Percentiles rank a stretch among this genome's conserved stretches.
phyloP scores from a whole-genome alignment of 2,329 filamentous ascomycete genomes.

The Cadophora luteo-olivacea region DNA sequence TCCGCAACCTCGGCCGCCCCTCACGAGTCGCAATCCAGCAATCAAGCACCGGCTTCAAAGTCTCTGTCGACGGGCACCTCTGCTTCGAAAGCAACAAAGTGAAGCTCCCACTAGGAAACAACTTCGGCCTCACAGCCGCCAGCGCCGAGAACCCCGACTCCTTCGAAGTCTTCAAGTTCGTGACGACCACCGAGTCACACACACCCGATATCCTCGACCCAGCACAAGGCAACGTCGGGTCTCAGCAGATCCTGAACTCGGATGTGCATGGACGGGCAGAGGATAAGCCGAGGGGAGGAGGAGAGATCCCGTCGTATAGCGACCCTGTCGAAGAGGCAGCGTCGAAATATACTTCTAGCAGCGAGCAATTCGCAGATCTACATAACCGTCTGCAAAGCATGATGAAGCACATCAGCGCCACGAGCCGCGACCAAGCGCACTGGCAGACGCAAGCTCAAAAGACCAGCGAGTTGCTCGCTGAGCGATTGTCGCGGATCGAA shows the following conservation, averaged over 20 bases:
- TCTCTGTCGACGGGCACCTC: constrained; percentile 77
- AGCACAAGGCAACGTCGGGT: background rate
- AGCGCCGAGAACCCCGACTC: constrained; percentile 93
- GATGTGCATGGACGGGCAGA: constrained; percentile 34
- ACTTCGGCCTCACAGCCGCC: constrained; percentile 85
- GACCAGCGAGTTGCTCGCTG: constrained; percentile 46
- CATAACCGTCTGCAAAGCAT: constrained; percentile 81
- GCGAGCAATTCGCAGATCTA: constrained; percentile 79
- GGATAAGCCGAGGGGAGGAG: constrained; percentile 44
- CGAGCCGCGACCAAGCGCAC: constrained; percentile 63
- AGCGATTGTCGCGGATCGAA: constrained; percentile 32
- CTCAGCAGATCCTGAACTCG: constrained; percentile 46
- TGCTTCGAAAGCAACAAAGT: constrained; percentile 89
- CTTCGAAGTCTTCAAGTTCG: constrained; percentile 90
- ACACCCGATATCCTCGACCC: constrained; percentile 41
- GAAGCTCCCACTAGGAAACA: constrained; percentile 78
- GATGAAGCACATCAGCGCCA: constrained; percentile 69
- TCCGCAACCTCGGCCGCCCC: constrained; percentile 88
- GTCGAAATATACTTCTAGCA: constrained; percentile 51
- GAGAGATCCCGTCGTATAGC: constrained; percentile 56
- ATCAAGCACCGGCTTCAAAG: constrained; percentile 70
- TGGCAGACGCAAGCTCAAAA: constrained; percentile 58
- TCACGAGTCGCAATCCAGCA: constrained; percentile 79
- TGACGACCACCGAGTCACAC: constrained; percentile 66
- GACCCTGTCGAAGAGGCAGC: constrained; percentile 45